phyloP scores from a whole-genome alignment of 2,329 filamentous ascomycete species.

The Pleomassaria siparia region DNA sequence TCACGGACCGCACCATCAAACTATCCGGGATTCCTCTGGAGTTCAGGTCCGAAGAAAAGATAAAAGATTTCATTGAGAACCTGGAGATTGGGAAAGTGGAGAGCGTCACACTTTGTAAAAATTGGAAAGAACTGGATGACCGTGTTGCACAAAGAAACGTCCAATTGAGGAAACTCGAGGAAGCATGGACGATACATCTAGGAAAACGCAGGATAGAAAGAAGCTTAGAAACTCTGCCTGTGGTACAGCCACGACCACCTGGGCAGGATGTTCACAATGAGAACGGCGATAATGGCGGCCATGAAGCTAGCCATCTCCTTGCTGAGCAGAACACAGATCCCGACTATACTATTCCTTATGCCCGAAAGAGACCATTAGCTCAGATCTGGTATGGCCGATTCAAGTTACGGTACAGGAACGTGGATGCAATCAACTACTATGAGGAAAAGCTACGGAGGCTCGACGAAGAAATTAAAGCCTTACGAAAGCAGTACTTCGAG shows the following conservation, averaged over 20 bases:
- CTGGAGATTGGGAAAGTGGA: slow-evolving; percentile 89
- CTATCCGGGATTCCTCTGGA: slow-evolving; percentile 83
- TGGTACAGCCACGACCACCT: slow-evolving; percentile 50
- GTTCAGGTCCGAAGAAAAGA: slow-evolving; percentile 76
- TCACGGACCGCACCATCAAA: slow-evolving; percentile 91
- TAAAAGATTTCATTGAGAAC: slow-evolving; percentile 84
- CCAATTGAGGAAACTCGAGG: slow-evolving; percentile 73
- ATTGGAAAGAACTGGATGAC: slow-evolving; percentile 82
- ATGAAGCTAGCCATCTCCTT: slow-evolving; percentile 64
- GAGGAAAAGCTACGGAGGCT: slow-evolving; percentile 78
- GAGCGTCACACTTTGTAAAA: slow-evolving; percentile 78
- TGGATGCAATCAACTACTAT: slow-evolving; percentile 94
- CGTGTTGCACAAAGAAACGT: slow-evolving; percentile 68
- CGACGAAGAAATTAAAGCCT: slow-evolving; percentile 71
- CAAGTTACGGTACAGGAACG: slow-evolving; percentile 67
- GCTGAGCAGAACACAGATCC: slow-evolving; percentile 44
- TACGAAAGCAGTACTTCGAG: slow-evolving; percentile 74
- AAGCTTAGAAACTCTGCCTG: slow-evolving; percentile 52
- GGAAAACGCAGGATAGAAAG: slow-evolving; percentile 57
- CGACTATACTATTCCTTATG: slow-evolving; percentile 48
- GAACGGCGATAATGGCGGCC: slow-evolving; percentile 46
- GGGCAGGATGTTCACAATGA: slow-evolving; percentile 30
- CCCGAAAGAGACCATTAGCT: slow-evolving; percentile 62
- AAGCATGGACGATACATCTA: slow-evolving; percentile 78
- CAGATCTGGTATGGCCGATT: slow-evolving; percentile 79